Conservation (phyloP, 1,284 basidiomycete species). For the Puccinia hordei region DNA sequence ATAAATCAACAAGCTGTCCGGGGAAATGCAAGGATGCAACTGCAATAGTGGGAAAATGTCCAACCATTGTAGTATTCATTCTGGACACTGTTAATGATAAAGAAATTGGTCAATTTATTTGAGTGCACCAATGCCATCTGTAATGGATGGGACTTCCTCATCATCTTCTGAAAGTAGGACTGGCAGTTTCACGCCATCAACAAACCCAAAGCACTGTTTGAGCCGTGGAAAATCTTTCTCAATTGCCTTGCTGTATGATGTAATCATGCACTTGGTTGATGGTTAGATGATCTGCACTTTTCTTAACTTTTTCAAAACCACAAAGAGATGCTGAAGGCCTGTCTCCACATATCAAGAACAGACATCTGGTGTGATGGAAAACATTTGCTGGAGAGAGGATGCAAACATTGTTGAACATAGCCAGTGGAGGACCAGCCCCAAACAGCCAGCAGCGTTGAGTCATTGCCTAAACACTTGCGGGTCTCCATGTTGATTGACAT, state of each 20-base stretch:
- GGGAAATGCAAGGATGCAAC: not conserved
- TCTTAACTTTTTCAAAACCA: not conserved
- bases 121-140: not conserved
- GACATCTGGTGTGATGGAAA: not conserved
- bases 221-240: not conserved
- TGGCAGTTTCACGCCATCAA: not conserved
- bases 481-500: not conserved
- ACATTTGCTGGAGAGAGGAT: not conserved
- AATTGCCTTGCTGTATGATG: not conserved
- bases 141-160: not conserved
- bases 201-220: not conserved
- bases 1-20: conserved; percentile 58
- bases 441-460: not conserved
- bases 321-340: not conserved
- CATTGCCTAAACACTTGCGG: not conserved
- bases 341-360: not conserved
- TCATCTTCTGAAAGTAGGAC: not conserved
- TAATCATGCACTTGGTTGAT: not conserved
- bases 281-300: not conserved
- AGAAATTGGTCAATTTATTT: not conserved
- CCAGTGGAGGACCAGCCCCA: not conserved
- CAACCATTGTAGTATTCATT: not conserved
- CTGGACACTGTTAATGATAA: not conserved
- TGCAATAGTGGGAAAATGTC: not conserved
- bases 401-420: not conserved